Conservation (phyloP, 495 filamentous ascomycete species). For the Immersiella caudata region DNA sequence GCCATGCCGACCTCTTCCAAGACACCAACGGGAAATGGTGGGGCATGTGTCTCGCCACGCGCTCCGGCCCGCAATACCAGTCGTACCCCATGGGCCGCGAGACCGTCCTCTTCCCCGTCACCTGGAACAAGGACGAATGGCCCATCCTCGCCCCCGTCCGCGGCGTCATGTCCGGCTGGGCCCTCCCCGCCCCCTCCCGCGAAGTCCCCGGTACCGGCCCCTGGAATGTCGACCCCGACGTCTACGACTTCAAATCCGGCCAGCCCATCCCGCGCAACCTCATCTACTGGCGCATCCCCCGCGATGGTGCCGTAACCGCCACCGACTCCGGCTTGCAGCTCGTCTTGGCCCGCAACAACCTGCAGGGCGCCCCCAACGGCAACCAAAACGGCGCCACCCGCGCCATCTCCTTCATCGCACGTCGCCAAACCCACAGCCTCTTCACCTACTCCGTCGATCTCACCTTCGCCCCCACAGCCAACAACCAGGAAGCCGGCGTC, state of each 20-base stretch:
- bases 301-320: constrained; percentile 36
- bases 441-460: constrained; percentile 49
- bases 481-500: constrained; percentile 44
- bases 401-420: constrained; percentile 47
- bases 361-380: constrained; percentile 37
- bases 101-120: constrained; percentile 53
- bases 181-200: constrained; percentile 35
- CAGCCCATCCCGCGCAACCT: constrained; percentile 45
- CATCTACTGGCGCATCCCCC: constrained; percentile 49
- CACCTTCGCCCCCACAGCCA: constrained; percentile 37
- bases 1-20: constrained; percentile 54
- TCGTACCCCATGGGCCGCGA: constrained; percentile 62
- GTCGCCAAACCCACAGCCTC: constrained; percentile 48
- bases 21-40: constrained; percentile 58
- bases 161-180: constrained; percentile 47
- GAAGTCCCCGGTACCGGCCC: constrained; percentile 43
- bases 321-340: constrained; percentile 43
- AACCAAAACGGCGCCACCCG: constrained; percentile 22
- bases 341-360: constrained; percentile 40
- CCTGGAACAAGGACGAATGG: constrained; percentile 51
- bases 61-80: constrained; percentile 40
- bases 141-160: constrained; percentile 46
- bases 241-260: constrained; percentile 42
- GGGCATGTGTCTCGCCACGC: constrained; percentile 52
- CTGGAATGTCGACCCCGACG: constrained; percentile 43